phyloP scores from a whole-genome alignment of 257 asterid species.

The Solanum sitiens region DNA sequence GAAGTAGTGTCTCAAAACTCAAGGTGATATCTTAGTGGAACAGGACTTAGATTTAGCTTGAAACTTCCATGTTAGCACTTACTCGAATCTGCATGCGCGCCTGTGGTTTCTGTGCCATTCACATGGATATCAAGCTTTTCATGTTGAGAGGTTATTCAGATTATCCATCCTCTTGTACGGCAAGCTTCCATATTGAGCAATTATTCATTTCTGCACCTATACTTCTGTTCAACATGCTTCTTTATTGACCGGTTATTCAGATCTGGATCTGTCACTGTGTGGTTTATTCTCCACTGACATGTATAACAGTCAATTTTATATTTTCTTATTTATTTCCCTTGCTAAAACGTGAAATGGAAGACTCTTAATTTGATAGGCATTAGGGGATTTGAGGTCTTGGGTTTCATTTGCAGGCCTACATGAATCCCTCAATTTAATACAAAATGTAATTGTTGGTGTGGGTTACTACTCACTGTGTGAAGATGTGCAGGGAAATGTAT shows the following conservation, averaged over 20 bases:
- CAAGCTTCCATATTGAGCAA: background rate
- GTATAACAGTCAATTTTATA: background rate
- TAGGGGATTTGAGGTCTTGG: background rate
- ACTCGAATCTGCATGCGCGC: background rate
- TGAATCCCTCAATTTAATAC: background rate
- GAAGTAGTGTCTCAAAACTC: background rate
- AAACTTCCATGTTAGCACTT: background rate
- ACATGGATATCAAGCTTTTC: background rate
- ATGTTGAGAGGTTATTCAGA: background rate
- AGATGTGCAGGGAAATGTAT: slow-evolving; percentile 82
- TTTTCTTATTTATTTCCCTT: background rate
- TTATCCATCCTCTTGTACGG: background rate
- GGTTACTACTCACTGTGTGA: slow-evolving; percentile 2
- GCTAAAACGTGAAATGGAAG: background rate
- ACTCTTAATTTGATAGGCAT: background rate
- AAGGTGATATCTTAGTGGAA: background rate
- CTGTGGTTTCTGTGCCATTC: background rate
- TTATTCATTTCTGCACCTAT: background rate
- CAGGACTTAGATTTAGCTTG: background rate
- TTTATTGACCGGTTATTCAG: background rate
- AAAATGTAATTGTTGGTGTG: background rate
- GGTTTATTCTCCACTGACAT: background rate
- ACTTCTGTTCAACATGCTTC: background rate
- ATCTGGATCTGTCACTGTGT: background rate
- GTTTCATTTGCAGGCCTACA: background rate